These are phyloP conservation scores for Dioszegia aurantiaca DNA, from an alignment of 768 basidiomycete species.

Conservation along the genomic window DNA sequence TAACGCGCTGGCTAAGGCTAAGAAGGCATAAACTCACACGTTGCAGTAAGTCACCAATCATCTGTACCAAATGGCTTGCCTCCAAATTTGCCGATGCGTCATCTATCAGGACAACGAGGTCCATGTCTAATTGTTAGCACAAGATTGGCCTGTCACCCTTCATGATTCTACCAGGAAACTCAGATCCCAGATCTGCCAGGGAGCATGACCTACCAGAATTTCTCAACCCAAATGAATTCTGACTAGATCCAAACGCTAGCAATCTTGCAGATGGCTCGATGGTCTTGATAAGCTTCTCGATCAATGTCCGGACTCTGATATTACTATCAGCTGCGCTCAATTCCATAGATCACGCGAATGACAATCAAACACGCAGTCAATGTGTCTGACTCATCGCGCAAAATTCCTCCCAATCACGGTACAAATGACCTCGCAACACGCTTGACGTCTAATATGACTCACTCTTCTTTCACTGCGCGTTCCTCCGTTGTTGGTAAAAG, in stretches of 20 bases:
- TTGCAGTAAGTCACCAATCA: conserved; percentile 88
- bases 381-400: too few species aligned
- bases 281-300: conserved; percentile 90
- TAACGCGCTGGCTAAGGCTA: too few species aligned
- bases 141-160: too few species aligned
- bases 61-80: conserved; percentile 85
- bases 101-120: conserved; percentile 93
- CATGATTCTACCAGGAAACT: too few species aligned
- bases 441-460: too few species aligned
- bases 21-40: conserved; percentile 61
- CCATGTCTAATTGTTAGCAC: conserved; percentile 72
- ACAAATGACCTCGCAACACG: too few species aligned
- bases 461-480: conserved; percentile 87
- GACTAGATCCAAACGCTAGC: conserved; percentile 91
- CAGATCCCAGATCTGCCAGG: too few species aligned
- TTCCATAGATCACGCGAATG: too few species aligned
- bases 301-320: conserved; percentile 70
- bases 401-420: too few species aligned
- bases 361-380: too few species aligned
- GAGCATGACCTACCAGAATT: conserved; percentile 68
- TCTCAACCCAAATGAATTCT: conserved; percentile 92
- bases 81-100: conserved; percentile 68
- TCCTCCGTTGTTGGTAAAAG: conserved; percentile 85
- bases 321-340: too few species aligned
- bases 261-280: conserved; percentile 88